These are phyloP conservation scores for Eimeria maxima DNA, from an alignment of 169 alveolate species.

Conservation along the genomic window DNA sequence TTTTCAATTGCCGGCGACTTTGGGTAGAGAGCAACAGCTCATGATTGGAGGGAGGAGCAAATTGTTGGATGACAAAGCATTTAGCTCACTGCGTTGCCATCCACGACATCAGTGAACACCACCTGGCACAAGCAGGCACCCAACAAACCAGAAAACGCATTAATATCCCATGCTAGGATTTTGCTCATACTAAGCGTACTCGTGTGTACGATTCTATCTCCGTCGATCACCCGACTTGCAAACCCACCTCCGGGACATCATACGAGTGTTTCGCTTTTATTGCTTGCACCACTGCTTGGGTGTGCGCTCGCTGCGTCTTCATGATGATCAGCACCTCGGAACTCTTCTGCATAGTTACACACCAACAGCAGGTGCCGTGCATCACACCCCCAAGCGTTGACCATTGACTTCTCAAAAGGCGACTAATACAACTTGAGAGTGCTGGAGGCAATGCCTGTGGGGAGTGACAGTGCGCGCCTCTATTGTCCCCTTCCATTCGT, in stretches of 20 bases:
- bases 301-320: constrained; percentile 70
- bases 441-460: background rate
- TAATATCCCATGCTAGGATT: background rate
- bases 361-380: background rate
- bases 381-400: background rate
- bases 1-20: background rate
- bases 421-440: background rate
- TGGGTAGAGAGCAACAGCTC: background rate
- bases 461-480: constrained; percentile 57
- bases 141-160: background rate
- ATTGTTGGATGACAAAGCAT: background rate
- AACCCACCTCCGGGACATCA: constrained; percentile 82
- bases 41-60: background rate
- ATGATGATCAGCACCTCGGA: constrained; percentile 76
- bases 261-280: constrained; percentile 75
- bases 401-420: background rate
- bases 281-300: constrained; percentile 57
- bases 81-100: constrained; percentile 72
- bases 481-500: constrained; percentile 81
- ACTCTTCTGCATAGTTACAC: constrained; percentile 57
- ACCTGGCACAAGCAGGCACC: constrained; percentile 48
- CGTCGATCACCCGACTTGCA: background rate
- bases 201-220: background rate
- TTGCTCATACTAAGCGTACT: background rate
- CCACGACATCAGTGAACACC: constrained; percentile 78